Percentiles rank a stretch among this genome's conserved stretches.
These are phyloP conservation scores for Spergularia azorica DNA, from an alignment of 179 eudicot species.

Conservation along the genomic window DNA sequence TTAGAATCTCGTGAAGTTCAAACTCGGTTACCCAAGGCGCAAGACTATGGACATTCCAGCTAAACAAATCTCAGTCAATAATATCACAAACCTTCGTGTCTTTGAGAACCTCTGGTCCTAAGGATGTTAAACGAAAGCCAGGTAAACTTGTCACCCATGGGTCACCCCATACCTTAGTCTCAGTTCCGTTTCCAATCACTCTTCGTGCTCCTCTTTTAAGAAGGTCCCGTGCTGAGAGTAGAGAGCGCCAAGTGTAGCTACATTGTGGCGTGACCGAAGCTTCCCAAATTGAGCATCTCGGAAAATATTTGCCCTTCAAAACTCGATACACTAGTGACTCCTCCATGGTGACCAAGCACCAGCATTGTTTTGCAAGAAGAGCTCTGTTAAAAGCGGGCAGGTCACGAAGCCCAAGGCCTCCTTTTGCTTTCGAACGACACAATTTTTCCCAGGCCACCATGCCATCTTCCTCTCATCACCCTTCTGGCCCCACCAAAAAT, in stretches of 20 bases:
- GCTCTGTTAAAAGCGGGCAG: neutral
- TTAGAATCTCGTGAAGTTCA: neutral
- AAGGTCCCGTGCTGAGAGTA: neutral
- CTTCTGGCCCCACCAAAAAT: conserved; percentile 1
- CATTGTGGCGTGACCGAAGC: neutral
- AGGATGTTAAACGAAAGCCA: neutral
- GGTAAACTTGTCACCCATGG: neutral
- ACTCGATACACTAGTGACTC: neutral
- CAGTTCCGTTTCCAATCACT: neutral
- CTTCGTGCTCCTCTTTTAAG: neutral
- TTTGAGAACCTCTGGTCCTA: neutral
- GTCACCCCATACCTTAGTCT: neutral
- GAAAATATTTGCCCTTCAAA: neutral
- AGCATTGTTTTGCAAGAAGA: neutral
- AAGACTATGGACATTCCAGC: neutral
- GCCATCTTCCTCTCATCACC: neutral
- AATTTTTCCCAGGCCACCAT: neutral
- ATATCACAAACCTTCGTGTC: neutral
- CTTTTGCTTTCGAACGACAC: neutral
- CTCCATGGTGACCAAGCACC: neutral
- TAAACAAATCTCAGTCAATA: too few relatives aligned
- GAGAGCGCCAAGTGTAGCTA: neutral
- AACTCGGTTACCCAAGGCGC: neutral
- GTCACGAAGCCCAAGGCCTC: neutral
- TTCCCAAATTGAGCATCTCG: neutral